Conservation (phyloP, 2,329 filamentous ascomycete genomes). For the Penicillium expansum region DNA sequence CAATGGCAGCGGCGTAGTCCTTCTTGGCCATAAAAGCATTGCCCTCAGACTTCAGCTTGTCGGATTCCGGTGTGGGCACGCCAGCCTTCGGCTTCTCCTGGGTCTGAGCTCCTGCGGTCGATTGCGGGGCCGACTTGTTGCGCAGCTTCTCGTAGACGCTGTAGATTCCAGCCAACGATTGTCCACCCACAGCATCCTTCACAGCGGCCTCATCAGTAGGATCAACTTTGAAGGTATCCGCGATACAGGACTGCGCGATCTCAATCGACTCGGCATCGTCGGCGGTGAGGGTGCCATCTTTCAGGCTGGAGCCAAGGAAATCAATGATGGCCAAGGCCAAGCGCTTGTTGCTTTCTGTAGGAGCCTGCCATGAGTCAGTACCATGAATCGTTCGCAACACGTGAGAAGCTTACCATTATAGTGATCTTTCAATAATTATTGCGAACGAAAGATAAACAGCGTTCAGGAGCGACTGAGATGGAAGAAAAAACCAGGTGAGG, state of each 20-base stretch:
- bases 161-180: slow-evolving; percentile 89
- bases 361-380: slow-evolving; percentile 32
- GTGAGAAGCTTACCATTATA: slow-evolving; percentile 21
- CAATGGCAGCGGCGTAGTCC: slow-evolving; percentile 79
- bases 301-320: slow-evolving; percentile 80
- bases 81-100: slow-evolving; percentile 38
- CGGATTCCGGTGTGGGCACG: slow-evolving; percentile 65
- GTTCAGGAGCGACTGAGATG: slow-evolving; percentile 13
- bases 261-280: slow-evolving; percentile 95
- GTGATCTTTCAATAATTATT: background rate
- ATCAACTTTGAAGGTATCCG: slow-evolving; percentile 93
- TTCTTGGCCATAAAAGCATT: slow-evolving; percentile 95
- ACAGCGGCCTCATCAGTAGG: slow-evolving; percentile 71
- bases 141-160: slow-evolving; percentile 94
- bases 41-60: slow-evolving; percentile 82
- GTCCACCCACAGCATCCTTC: slow-evolving; percentile 73
- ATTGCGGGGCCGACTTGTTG: slow-evolving; percentile 54
- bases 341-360: slow-evolving; percentile 67
- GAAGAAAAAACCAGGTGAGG: slow-evolving; percentile 2
- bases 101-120: slow-evolving; percentile 42
- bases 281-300: slow-evolving; percentile 80
- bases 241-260: slow-evolving; percentile 89
- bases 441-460: slow-evolving; percentile 2
- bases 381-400: no score
- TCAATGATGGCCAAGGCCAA: slow-evolving; percentile 96